These are phyloP conservation scores for Russula foetens DNA, from an alignment of 768 basidiomycete genomes.

Conservation along the genomic window DNA sequence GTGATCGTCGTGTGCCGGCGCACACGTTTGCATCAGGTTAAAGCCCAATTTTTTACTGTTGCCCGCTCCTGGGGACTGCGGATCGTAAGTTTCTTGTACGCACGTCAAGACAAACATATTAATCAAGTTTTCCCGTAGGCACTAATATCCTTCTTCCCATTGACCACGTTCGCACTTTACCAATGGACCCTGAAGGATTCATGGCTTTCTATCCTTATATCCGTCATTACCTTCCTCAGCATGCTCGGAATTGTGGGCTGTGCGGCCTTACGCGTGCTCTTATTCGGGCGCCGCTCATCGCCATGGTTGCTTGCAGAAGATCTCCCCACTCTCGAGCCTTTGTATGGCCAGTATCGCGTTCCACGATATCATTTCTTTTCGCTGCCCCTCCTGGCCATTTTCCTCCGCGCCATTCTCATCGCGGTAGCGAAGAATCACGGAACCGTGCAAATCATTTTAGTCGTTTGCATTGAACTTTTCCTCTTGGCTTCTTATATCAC, in stretches of 20 bases:
- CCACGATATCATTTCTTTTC: slow-evolving; percentile 63
- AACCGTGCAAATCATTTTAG: slow-evolving; percentile 57
- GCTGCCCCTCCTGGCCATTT: slow-evolving; percentile 44
- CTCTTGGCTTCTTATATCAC: slow-evolving; percentile 44
- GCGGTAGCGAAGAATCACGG: slow-evolving; percentile 55
- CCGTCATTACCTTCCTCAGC: slow-evolving; percentile 56
- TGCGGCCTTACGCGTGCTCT: slow-evolving; percentile 42
- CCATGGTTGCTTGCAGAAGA: slow-evolving; percentile 33
- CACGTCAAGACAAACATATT: background rate
- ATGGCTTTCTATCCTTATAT: slow-evolving; percentile 75
- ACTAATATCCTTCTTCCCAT: slow-evolving; percentile 57
- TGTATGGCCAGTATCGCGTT: slow-evolving; percentile 60
- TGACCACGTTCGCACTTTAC: slow-evolving; percentile 72
- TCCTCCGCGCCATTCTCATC: slow-evolving; percentile 67
- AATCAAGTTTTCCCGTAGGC: slow-evolving; percentile 32
- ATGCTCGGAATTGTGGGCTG: slow-evolving; percentile 43
- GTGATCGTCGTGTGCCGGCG: slow-evolving; percentile 22
- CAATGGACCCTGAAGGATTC: slow-evolving; percentile 92
- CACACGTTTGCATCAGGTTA: slow-evolving; percentile 21
- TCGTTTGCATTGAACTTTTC: slow-evolving; percentile 59
- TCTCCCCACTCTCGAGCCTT: slow-evolving; percentile 42
- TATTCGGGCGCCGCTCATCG: slow-evolving; percentile 35
- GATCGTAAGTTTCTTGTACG: slow-evolving; percentile 40
- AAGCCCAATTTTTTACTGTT: slow-evolving; percentile 37
- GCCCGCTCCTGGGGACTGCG: slow-evolving; percentile 56